Evolutionary conservation across 345 rosid genomes (phyloP).

Genomic region (Orychophragmus violaceus): DNA sequence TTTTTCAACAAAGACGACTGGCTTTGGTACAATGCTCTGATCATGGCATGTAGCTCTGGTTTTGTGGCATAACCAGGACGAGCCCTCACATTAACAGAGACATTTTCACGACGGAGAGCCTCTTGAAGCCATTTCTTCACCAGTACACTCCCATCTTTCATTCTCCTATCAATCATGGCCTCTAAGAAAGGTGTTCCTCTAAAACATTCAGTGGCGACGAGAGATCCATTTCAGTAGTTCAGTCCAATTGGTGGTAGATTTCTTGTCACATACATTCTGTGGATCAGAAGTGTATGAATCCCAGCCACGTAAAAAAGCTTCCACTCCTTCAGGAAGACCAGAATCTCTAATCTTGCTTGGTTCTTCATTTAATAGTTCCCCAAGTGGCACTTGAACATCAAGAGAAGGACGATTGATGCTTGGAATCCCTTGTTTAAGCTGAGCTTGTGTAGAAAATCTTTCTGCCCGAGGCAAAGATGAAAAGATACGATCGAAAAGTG

Average conservation of each 20-base stretch:
- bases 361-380: conserved; percentile 49
- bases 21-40: conserved; percentile 54
- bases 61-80: conserved; percentile 65
- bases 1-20: conserved; percentile 59
- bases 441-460: conserved; percentile 48
- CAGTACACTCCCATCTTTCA: conserved; percentile 76
- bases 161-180: conserved; percentile 77
- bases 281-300: conserved; percentile 38
- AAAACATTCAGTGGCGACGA: conserved; percentile 60
- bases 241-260: conserved; percentile 28
- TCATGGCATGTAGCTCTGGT: conserved; percentile 64
- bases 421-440: conserved; percentile 40
- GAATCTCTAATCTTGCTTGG: conserved; percentile 36
- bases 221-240: conserved; percentile 62
- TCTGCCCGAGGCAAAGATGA: conserved; percentile 73
- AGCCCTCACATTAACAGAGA: conserved; percentile 46
- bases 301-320: conserved; percentile 77
- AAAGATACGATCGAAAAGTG: conserved; percentile 79
- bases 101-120: conserved; percentile 60
- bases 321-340: conserved; percentile 46
- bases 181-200: conserved; percentile 82
- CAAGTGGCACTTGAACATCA: conserved; percentile 73
- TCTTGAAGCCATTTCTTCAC: conserved; percentile 97
- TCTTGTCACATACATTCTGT: conserved; percentile 33
- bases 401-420: conserved; percentile 57